These are phyloP conservation scores for Pichia sp. DNA, from an alignment of 1,139 yeast genomes.

Conservation along the genomic window DNA sequence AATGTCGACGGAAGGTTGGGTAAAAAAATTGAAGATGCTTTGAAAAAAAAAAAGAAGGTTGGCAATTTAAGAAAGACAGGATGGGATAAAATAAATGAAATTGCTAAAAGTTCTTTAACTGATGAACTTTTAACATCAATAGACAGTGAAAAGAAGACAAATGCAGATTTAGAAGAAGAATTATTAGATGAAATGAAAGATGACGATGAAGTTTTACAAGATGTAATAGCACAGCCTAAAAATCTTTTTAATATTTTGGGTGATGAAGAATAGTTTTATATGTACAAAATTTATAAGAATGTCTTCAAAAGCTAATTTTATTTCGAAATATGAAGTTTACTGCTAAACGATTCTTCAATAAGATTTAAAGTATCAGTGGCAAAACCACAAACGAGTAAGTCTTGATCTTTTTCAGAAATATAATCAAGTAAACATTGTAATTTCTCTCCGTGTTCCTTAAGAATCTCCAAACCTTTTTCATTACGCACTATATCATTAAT, in stretches of 20 bases:
- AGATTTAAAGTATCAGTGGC: slow-evolving; percentile 41
- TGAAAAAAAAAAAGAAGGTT: slow-evolving; percentile 55
- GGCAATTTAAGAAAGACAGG: slow-evolving; percentile 60
- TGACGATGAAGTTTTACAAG: slow-evolving; percentile 21
- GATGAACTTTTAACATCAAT: slow-evolving; percentile 12
- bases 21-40: slow-evolving; percentile 60
- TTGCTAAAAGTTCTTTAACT: slow-evolving; percentile 16
- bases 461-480: slow-evolving; percentile 38
- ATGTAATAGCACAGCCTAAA: slow-evolving; percentile 12
- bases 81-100: slow-evolving; percentile 63
- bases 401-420: slow-evolving; percentile 43
- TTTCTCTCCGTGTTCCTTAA: slow-evolving; percentile 40
- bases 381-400: slow-evolving; percentile 48
- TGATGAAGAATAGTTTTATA: slow-evolving; percentile 38
- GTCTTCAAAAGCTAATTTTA: background rate
- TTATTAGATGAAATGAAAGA: slow-evolving; percentile 24
- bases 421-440: slow-evolving; percentile 42
- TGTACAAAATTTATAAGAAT: slow-evolving; percentile 11
- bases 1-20: slow-evolving; percentile 49
- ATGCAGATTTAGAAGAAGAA: slow-evolving; percentile 25
- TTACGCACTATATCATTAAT: slow-evolving; percentile 55
- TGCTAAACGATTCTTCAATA: slow-evolving; percentile 37
- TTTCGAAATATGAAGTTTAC: slow-evolving; percentile 7
- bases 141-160: slow-evolving; percentile 32
- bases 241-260: slow-evolving; percentile 46